A percentile compares a stretch with the other conserved stretches of the same genome.
Conservation (phyloP, 345 rosid genomes). For the Alliaria petiolata region DNA sequence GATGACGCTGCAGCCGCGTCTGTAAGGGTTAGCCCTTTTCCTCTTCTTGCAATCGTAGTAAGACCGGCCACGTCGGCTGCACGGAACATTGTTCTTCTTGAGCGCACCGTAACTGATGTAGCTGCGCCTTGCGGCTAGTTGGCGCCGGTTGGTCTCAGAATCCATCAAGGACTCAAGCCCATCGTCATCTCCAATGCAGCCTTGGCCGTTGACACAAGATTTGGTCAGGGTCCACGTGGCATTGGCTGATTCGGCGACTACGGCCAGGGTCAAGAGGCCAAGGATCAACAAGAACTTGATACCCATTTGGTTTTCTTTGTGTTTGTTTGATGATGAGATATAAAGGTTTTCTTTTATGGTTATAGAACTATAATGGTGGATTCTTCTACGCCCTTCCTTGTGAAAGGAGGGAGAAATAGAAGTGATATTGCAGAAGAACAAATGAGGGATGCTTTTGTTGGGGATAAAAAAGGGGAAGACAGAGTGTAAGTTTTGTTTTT, state of each 20-base stretch:
- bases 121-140: conserved; percentile 24
- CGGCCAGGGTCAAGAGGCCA: conserved; percentile 30
- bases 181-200: conserved; percentile 35
- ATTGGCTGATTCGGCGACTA: conserved; percentile 29
- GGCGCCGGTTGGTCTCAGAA: conserved; percentile 34
- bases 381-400: conserved; percentile 41
- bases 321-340: not conserved
- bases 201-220: conserved; percentile 30
- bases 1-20: conserved; percentile 50
- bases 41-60: conserved; percentile 45
- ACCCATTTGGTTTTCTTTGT: conserved; percentile 32
- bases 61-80: conserved; percentile 43
- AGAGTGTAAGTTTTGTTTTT: conserved; percentile 3
- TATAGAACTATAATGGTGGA: not conserved
- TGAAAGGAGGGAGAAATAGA: conserved; percentile 33
- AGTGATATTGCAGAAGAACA: conserved; percentile 21
- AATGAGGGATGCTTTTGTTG: conserved; percentile 22
- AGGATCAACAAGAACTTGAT: conserved; percentile 35
- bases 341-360: conserved; percentile 1
- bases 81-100: conserved; percentile 37
- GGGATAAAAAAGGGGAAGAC: conserved; percentile 25
- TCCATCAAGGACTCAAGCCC: conserved; percentile 38
- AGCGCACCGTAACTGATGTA: conserved; percentile 50
- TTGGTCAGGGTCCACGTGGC: conserved; percentile 21
- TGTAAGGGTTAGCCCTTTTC: conserved; percentile 46